Conservation (phyloP, 345 rosid species). For the Populus alba region DNA sequence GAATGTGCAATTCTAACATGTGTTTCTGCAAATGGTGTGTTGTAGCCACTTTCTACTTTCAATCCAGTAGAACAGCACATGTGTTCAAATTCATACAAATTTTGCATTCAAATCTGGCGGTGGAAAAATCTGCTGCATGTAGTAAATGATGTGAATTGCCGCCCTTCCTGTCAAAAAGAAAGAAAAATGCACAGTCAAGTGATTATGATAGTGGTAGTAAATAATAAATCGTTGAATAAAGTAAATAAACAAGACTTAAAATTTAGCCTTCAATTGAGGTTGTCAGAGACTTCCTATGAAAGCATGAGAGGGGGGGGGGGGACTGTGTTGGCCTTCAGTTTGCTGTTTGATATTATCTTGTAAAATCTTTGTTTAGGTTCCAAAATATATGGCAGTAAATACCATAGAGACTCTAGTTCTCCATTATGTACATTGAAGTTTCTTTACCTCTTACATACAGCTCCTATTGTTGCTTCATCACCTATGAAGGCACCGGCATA, state of each 20-base stretch:
- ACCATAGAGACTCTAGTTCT: background rate
- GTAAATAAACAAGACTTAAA: background rate
- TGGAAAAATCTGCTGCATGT: background rate
- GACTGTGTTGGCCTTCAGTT: background rate
- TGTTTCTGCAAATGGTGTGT: background rate
- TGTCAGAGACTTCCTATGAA: background rate
- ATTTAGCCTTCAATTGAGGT: background rate
- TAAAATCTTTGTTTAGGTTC: background rate
- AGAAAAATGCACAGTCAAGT: background rate
- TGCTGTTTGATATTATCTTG: background rate
- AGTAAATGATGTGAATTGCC: background rate
- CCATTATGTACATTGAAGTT: conserved; percentile 10
- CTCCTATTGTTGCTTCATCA: conserved; percentile 56
- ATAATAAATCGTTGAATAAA: background rate
- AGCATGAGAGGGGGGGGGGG: background rate
- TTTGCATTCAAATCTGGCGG: background rate
- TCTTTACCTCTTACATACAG: conserved; percentile 43
- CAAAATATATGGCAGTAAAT: background rate
- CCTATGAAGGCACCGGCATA: conserved; percentile 51
- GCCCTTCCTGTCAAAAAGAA: background rate
- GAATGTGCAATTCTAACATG: background rate
- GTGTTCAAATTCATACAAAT: background rate
- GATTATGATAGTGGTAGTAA: background rate
- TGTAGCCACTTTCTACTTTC: too few relatives aligned
- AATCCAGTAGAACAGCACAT: too few relatives aligned